Evolutionary conservation across 75 land plant genomes (phyloP).

Genomic region (Cupressus sempervirens): DNA sequence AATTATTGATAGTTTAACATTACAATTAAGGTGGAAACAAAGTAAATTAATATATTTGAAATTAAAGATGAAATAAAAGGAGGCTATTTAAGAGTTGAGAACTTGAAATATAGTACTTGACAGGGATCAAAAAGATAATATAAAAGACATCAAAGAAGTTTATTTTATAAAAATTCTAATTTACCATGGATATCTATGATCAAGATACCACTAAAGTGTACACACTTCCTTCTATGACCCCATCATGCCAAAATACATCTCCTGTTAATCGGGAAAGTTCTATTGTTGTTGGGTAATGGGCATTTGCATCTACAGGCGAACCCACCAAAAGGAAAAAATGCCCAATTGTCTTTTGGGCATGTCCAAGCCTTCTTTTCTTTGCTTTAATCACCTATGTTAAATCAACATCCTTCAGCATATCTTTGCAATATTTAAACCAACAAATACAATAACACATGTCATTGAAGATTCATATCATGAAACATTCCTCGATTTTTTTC

Average conservation of each 20-base stretch:
- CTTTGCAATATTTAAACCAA: background rate
- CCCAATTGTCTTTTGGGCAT: constrained; percentile 95
- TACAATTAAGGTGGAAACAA: background rate
- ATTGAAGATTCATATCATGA: background rate
- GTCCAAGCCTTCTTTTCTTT: constrained; percentile 84
- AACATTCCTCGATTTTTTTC: background rate
- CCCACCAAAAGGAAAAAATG: constrained; percentile 94
- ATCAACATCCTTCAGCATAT: background rate
- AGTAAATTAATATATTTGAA: constrained; percentile 1
- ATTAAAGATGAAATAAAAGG: background rate
- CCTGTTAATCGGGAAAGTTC: constrained; percentile 89
- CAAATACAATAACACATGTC: background rate
- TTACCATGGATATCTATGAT: background rate
- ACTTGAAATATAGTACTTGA: background rate
- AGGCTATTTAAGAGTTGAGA: background rate
- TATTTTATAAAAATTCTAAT: background rate
- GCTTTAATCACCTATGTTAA: constrained; percentile 69
- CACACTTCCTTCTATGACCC: constrained; percentile 92
- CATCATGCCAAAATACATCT: constrained; percentile 94
- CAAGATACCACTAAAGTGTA: constrained; percentile 75
- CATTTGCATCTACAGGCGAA: constrained; percentile 94
- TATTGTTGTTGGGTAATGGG: constrained; percentile 87
- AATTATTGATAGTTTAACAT: background rate
- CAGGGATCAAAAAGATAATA: background rate
- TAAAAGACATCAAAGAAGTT: background rate